Conservation (phyloP, 148 eudicot species). For the Camellia lanceoleosa region DNA sequence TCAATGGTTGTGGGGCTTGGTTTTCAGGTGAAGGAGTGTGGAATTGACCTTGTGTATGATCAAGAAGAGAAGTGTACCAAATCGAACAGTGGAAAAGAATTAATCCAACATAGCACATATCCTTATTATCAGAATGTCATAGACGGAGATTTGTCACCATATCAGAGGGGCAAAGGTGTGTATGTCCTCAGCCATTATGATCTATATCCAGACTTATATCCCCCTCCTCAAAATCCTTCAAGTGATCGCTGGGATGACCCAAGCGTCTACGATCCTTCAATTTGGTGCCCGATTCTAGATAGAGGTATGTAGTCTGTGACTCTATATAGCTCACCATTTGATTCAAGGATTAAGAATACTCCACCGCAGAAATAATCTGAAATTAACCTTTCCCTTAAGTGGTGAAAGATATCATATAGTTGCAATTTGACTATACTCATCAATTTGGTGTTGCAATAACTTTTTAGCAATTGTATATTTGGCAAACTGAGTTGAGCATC, state of each 20-base stretch:
- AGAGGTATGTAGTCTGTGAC: not conserved
- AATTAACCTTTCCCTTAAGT: too few relatives aligned
- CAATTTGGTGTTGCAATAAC: too few relatives aligned
- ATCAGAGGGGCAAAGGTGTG: not conserved
- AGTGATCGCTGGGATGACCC: not conserved
- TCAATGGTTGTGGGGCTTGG: not conserved
- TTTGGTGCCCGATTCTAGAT: not conserved
- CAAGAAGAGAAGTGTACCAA: not conserved
- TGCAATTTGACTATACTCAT: too few relatives aligned
- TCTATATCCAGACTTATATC: not conserved
- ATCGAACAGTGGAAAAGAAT: not conserved
- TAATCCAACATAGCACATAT: not conserved
- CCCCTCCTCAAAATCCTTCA: not conserved
- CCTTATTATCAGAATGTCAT: not conserved
- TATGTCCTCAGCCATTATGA: not conserved
- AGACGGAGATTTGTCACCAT: not conserved
- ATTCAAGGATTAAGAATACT: not conserved
- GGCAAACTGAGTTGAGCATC: not conserved
- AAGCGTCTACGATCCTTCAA: not conserved
- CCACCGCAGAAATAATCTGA: too few relatives aligned
- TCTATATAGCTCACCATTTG: not conserved
- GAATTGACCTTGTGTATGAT: not conserved
- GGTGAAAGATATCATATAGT: too few relatives aligned
- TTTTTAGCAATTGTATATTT: too few relatives aligned
- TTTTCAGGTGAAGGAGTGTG: not conserved